Percentiles rank a stretch among this genome's conserved stretches.
Conservation (phyloP, 306 rosid genomes). For the Begonia masoniana region DNA sequence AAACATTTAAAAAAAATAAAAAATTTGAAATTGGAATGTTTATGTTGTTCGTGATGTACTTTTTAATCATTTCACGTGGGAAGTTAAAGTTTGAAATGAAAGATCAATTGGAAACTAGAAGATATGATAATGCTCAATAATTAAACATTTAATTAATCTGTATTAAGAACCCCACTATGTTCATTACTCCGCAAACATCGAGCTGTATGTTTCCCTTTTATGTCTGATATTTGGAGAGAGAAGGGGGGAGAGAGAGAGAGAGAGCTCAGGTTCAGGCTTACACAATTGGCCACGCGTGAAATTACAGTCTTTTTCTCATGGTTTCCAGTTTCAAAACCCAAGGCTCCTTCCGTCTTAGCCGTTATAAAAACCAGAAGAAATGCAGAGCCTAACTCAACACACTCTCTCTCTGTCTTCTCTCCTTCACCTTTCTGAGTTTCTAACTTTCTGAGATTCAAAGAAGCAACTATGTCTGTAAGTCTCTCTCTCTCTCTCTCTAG, state of each 20-base stretch:
- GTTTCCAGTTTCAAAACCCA: slow-evolving; percentile 15
- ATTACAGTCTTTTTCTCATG: not conserved
- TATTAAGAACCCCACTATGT: too few species aligned
- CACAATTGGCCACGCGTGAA: slow-evolving; percentile 1
- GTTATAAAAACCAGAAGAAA: too few species aligned
- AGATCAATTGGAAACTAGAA: too few species aligned
- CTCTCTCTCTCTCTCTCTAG: slow-evolving; percentile 14
- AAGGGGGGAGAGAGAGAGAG: not conserved
- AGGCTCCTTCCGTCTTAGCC: slow-evolving; percentile 5
- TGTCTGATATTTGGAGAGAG: too few species aligned
- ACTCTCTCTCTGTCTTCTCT: slow-evolving; percentile 5
- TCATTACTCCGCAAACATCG: too few species aligned
- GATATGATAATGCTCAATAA: too few species aligned
- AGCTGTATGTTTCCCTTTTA: too few species aligned
- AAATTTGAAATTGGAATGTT: not conserved
- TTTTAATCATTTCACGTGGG: not conserved
- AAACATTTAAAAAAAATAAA: too few species aligned
- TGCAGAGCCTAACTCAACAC: not conserved
- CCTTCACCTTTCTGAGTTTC: not conserved
- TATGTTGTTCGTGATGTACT: not conserved
- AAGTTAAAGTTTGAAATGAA: not conserved
- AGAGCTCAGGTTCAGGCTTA: not conserved
- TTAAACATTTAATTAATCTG: too few species aligned
- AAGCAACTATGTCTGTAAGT: slow-evolving; percentile 41
- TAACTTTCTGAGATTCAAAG: not conserved